A percentile compares a stretch with the other conserved stretches of the same genome.
Evolutionary conservation across 2,329 filamentous ascomycete species (phyloP).

Genomic region (Cladosporium sp.): DNA sequence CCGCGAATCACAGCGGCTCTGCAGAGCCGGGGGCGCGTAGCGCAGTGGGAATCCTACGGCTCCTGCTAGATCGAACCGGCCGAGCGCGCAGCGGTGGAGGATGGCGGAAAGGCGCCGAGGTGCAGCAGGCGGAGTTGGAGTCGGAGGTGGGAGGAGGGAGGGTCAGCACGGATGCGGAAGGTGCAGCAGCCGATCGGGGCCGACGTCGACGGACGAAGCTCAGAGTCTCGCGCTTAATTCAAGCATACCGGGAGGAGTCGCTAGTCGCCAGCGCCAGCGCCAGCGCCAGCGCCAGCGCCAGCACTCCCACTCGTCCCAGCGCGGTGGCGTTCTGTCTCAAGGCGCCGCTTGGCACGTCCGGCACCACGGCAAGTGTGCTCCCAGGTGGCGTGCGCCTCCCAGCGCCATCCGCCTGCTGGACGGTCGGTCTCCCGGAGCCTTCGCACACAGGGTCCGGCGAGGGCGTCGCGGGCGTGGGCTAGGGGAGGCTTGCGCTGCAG

Average conservation of each 20-base stretch:
- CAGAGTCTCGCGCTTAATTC: constrained; percentile 3
- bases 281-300: too few species aligned
- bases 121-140: not conserved
- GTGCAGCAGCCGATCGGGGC: not conserved
- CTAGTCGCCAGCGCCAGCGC: too few species aligned
- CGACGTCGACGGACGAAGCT: not conserved
- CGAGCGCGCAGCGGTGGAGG: not conserved
- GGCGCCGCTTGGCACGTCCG: not conserved
- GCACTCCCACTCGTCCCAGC: not conserved
- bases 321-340: not conserved
- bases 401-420: constrained; percentile 5
- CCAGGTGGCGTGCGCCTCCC: constrained; percentile 9
- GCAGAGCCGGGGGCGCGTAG: not conserved
- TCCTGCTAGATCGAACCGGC: constrained; percentile 7
- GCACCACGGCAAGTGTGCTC: constrained; percentile 2
- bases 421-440: not conserved
- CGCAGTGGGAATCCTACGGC: constrained; percentile 5
- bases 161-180: not conserved
- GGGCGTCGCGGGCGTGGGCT: not conserved
- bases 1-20: constrained; percentile 7
- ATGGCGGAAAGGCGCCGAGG: constrained; percentile 1
- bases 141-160: not conserved
- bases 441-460: not conserved
- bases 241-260: constrained; percentile 2
- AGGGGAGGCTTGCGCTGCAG: not conserved